phyloP scores from a whole-genome alignment of 2,329 filamentous ascomycete species.

The Ascocoryne sarcoides region DNA sequence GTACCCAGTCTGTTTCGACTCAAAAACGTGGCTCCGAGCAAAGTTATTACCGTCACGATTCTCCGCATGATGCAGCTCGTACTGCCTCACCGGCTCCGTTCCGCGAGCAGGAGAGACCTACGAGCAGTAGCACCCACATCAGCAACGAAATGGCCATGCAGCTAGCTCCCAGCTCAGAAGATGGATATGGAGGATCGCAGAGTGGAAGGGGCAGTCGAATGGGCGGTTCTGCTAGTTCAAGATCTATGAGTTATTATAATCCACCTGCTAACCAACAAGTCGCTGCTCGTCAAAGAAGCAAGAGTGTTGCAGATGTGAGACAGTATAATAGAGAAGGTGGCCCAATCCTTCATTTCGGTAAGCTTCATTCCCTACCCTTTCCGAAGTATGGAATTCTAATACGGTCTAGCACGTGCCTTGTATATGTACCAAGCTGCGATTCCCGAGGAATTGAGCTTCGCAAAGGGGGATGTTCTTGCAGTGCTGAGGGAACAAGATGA shows the following conservation, averaged over 20 bases:
- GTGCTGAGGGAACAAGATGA: constrained; percentile 90
- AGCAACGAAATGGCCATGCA: constrained; percentile 52
- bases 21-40: constrained; percentile 41
- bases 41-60: constrained; percentile 43
- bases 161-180: constrained; percentile 45
- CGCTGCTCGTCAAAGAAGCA: constrained; percentile 53
- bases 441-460: constrained; percentile 86
- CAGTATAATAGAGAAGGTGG: constrained; percentile 81
- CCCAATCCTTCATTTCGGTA: constrained; percentile 88
- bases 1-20: constrained; percentile 31
- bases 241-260: constrained; percentile 45
- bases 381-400: constrained; percentile 16
- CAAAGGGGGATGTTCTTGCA: constrained; percentile 84
- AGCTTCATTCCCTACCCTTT: constrained; percentile 34
- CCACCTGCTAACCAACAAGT: constrained; percentile 31
- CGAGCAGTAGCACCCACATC: constrained; percentile 32
- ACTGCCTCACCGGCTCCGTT: constrained; percentile 35
- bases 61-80: constrained; percentile 36
- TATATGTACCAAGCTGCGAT: constrained; percentile 94
- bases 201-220: constrained; percentile 41
- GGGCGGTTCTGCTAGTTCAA: constrained; percentile 36
- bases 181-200: constrained; percentile 47
- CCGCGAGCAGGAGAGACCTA: constrained; percentile 36
- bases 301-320: constrained; percentile 75
- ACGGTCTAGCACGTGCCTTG: constrained; percentile 67